Percentiles rank a stretch among this genome's conserved stretches.
Evolutionary conservation across 2,329 filamentous ascomycete genomes (phyloP).

Genomic region (Trichocomaceae sp.): DNA sequence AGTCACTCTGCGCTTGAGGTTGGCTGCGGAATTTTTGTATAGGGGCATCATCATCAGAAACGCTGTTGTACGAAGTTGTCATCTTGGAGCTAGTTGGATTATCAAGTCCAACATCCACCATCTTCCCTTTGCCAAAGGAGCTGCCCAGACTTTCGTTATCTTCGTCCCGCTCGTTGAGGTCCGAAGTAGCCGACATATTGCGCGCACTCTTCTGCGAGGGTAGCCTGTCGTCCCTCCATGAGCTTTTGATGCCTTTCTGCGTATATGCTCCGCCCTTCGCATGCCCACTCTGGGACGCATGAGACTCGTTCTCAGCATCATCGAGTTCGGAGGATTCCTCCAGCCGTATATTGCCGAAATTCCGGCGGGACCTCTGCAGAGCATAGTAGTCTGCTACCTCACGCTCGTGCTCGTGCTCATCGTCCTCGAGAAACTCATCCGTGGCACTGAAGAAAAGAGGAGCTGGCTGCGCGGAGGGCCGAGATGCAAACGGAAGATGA

Average conservation of each 20-base stretch:
- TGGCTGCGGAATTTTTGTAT: conserved; percentile 51
- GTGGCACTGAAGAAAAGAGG: conserved; percentile 91
- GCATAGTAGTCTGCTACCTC: conserved; percentile 94
- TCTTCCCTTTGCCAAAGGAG: conserved; percentile 51
- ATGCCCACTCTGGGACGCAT: conserved; percentile 48
- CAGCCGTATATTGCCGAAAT: conserved; percentile 76
- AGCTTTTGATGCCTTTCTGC: conserved; percentile 50
- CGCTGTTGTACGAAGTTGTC: conserved; percentile 36
- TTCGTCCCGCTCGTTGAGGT: conserved; percentile 28
- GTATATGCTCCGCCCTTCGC: conserved; percentile 34
- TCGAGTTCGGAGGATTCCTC: conserved; percentile 82
- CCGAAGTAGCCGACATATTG: conserved; percentile 16
- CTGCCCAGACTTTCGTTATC: conserved; percentile 28
- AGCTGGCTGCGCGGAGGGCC: conserved; percentile 69
- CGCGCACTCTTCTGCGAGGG: conserved; percentile 33
- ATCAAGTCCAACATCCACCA: conserved; percentile 84
- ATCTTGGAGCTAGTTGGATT: conserved; percentile 48
- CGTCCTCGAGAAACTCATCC: conserved; percentile 87
- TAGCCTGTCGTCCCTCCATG: conserved; percentile 48
- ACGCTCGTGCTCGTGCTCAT: conserved; percentile 80
- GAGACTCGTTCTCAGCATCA: conserved; percentile 57
- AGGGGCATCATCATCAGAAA: conserved; percentile 43
- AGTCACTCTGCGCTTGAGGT: conserved; percentile 34
- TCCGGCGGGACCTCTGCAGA: conserved; percentile 77
- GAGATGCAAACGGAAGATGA: conserved; percentile 71